Evolutionary conservation across 306 rosid species (phyloP), one percentile per base, ranked within the genome.

Genomic region (Lagenaria siceraria): DNA sequence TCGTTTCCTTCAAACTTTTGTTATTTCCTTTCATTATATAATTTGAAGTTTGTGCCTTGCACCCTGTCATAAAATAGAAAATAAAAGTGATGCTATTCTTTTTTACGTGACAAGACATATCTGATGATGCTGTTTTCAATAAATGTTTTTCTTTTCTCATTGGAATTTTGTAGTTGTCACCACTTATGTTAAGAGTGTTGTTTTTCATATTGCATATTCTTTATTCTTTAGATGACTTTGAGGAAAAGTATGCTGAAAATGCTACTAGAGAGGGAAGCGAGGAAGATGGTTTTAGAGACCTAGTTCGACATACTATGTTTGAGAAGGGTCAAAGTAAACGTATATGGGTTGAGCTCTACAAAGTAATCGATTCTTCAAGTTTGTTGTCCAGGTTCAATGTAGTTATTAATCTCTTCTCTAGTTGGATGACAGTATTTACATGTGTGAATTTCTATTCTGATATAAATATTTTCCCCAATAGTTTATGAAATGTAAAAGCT

Each of bases 311-410:
- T 84, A 90, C 77, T 33, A 95, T 95, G 98, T 95, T 95, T 78
- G 98, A 95, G 35, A 95, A 95, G 85, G 98, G 98, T 78, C 98
- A 95, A 80, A 95, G 98, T 86, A 95, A 95, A 84, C 97, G 96
- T 46, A 95, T 95, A 65, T 95, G 98, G 98, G 97, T 97, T 13
- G 97, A 95, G 83, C 97, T 95, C 51, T 95, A 95, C 90, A 92
- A 95, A 88, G 98, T 95, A 31, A 87, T 95, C n/a, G 98, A 95
- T 84, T 95, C 97, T 66, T 95, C 98, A 0, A 97, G 92, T 86
- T 95, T 83, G 97, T 95, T 82, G 96, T 92, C 76, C 98, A 95
- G 97, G 98, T 95, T 56, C 2, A 59, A 43, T 43, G 10, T 71
- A 48, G 22, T 25, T 22, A 72, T 77, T 21, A 7, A 77, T 49